Evolutionary conservation across 169 alveolate species (phyloP), one percentile per base, ranked within the genome.

Genomic region (Plasmodium sp.): DNA sequence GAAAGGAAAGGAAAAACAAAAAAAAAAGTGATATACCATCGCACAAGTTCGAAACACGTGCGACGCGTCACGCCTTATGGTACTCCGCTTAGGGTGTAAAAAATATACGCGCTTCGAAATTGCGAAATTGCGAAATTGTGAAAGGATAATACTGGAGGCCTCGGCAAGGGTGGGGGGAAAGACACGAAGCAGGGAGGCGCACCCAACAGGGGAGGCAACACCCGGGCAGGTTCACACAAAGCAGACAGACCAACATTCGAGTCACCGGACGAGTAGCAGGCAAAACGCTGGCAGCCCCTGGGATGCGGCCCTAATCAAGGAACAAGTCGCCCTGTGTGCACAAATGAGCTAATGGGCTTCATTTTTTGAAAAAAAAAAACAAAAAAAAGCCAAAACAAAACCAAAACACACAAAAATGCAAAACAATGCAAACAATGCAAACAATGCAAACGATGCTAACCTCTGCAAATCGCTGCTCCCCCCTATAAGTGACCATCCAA

Each of bases 91-190:
- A 56, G 41, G 54, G 72, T 9, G 81, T 41, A 83, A 31, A 83
- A 51, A 83, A 41, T 56, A 81, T 43, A 81, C 7, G 10, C 62
- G 56, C 72, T 83, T 27, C 36, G 41, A 83, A 58, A 54, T 83
- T 83, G 81, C 58, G 73, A 33, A 51, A 83, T 22, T 22, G 45
- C 36, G 41, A 83, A 58, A 54, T 83, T 83, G 81, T 83, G 73
- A 33, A 51, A 83, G 14, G 80, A 22, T 43, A 80, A 80, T n/a
- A 80, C 45, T 80, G 48, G 71, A 80, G 84, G 56, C 58, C 84
- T 67, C 43, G 77, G 27, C 27, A 43, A 22, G 56, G 34, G 56
- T 18, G 39, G 84, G 74, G 71, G 56, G 34, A 58, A 41, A 83
- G 22, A 43, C 34, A 83, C 34, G 27, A 84, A 84, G 54, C 33